These are phyloP conservation scores for Priceomyces medius DNA, from an alignment of 805 yeast species.

Conservation along the genomic window DNA sequence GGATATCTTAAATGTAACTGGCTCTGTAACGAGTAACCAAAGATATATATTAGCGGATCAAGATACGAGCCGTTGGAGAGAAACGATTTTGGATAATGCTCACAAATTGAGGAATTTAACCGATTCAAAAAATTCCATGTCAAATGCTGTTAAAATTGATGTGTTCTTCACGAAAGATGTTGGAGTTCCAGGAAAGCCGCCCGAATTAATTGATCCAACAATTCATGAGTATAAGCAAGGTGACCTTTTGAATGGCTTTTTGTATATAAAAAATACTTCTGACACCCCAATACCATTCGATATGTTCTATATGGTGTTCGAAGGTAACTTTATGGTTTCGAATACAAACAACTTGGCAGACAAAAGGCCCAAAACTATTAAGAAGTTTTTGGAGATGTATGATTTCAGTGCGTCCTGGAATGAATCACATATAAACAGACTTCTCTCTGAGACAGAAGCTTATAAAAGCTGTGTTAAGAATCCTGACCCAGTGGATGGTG, in stretches of 20 bases:
- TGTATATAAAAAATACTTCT: conserved; percentile 42
- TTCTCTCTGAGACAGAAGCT: conserved; percentile 22
- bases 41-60: conserved; percentile 35
- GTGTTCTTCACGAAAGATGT: conserved; percentile 35
- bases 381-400: conserved; percentile 46
- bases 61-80: conserved; percentile 31
- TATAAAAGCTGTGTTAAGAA: conserved; percentile 15
- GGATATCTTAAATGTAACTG: not conserved
- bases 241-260: conserved; percentile 62
- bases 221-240: conserved; percentile 60
- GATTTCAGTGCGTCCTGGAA: conserved; percentile 55
- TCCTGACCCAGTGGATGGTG: conserved; percentile 27
- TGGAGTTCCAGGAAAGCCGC: conserved; percentile 25
- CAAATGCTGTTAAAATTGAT: conserved; percentile 26
- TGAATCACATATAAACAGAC: conserved; percentile 30
- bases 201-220: conserved; percentile 30
- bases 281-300: conserved; percentile 51
- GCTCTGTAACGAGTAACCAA: not conserved
- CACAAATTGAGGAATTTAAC: conserved; percentile 33
- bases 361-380: conserved; percentile 15
- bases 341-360: conserved; percentile 15
- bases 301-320: conserved; percentile 59
- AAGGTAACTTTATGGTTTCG: conserved; percentile 42
- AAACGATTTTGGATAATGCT: conserved; percentile 39
- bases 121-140: conserved; percentile 22